Percentiles rank a stretch among this genome's conserved stretches.
These are phyloP conservation scores for Kodamaea kakaduensis DNA, from an alignment of 805 yeast genomes.

Conservation along the genomic window DNA sequence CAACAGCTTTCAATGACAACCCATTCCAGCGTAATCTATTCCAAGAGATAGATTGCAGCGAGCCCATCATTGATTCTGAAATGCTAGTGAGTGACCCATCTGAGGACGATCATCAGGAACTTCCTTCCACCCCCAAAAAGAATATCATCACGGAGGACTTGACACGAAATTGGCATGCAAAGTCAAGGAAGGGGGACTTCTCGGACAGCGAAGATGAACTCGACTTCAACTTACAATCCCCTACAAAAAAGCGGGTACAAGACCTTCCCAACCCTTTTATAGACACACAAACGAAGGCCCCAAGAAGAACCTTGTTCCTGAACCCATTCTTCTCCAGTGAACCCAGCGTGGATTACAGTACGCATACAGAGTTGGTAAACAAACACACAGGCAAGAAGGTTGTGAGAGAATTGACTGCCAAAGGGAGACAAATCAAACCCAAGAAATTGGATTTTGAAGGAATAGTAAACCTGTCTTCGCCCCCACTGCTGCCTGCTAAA, in stretches of 20 bases:
- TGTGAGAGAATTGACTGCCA: constrained; percentile 24
- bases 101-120: no score
- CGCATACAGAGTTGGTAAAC: constrained; percentile 39
- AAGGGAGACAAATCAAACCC: constrained; percentile 36
- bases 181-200: constrained; percentile 5
- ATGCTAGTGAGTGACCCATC: no score
- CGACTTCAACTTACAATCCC: constrained; percentile 5
- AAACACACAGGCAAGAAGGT: constrained; percentile 39
- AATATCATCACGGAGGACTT: constrained; percentile 8
- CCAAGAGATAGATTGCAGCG: constrained; percentile 8
- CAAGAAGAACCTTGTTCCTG: constrained; percentile 4
- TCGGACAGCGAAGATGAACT: constrained; percentile 9
- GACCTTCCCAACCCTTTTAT: constrained; percentile 4
- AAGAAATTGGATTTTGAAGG: constrained; percentile 29
- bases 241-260: constrained; percentile 1
- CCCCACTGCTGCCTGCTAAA: constrained; percentile 7
- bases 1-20: neutral
- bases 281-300: neutral
- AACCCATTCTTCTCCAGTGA: constrained; percentile 7
- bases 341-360: constrained; percentile 24
- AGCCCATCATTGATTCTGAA: neutral
- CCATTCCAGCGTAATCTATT: constrained; percentile 4
- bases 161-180: constrained; percentile 11
- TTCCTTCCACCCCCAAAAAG: constrained; percentile 9
- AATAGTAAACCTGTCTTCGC: constrained; percentile 4